Evolutionary conservation across 2,329 filamentous ascomycete genomes (phyloP), one percentile per base, ranked within the genome.

Genomic region (Samsoniella hepiali): DNA sequence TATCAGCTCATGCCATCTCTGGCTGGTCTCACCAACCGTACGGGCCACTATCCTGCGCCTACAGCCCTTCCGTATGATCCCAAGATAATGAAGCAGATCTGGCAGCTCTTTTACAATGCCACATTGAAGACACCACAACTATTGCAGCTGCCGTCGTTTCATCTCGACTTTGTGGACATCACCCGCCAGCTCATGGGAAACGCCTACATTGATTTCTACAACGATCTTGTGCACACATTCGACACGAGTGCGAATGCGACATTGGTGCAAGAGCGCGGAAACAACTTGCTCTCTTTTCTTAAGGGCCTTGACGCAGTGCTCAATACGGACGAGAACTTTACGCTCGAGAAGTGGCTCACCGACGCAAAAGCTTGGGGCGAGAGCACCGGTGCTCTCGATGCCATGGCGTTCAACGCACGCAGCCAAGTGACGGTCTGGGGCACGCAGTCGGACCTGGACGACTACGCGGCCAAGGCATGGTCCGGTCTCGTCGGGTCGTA

Each of bases 341-440:
- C 70, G 10, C 74, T 82, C 22, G 69, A 71, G 0, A 71, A 72
- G 5, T 83, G 79, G 78, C 73, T 81, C 10, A 55, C 65, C 0
- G 69, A 75, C 0, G 79, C 81, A 1, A 72, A 74, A 3, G 63
- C 73, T 2, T 74, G 68, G 66, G 74, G 71, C 5, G 64, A 71
- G 0, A 61, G 55, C 3, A 45, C 51, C 2, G 40, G n/a, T 22
- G n/a, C 61, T 1, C 67, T 74, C 17, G 40, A 57, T 45, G 55
- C 40, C 3, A 29, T 57, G 17, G 55, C 55, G 5, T 80, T 78
- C 68, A 75, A 81, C 56, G 80, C 81, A 5, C 73, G 78, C 10
- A 82, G 82, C 54, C 81, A 83, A 63, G 72, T 83, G 64, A 83
- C 81, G 4, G 73, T 80, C 10, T 83, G 81, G 81, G 80, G 80